phyloP scores from a whole-genome alignment of 148 eudicot genomes.

The Tetragonia tetragonoides region DNA sequence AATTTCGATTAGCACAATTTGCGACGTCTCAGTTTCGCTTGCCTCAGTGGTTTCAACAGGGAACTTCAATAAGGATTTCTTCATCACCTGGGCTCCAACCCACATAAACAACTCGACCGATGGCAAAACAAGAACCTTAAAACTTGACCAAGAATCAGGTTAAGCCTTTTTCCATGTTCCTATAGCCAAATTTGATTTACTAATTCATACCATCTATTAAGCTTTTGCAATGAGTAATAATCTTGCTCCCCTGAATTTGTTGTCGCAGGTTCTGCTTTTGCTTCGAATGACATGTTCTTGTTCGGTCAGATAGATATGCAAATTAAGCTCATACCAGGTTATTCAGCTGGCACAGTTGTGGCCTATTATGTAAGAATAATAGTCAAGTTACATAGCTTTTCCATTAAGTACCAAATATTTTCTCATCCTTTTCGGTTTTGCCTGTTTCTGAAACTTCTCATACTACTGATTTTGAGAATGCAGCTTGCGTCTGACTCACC shows the following conservation, averaged over 20 bases:
- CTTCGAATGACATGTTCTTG: slow-evolving; percentile 71
- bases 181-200: background rate
- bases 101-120: slow-evolving; percentile 79
- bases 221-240: background rate
- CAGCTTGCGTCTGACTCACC: slow-evolving; percentile 74
- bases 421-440: background rate
- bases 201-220: background rate
- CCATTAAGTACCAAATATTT: no score
- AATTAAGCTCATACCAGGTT: slow-evolving; percentile 66
- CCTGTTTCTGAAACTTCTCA: background rate
- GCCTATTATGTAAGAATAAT: slow-evolving; percentile 67
- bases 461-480: background rate
- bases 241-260: background rate
- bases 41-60: slow-evolving; percentile 74
- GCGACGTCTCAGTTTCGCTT: slow-evolving; percentile 22
- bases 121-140: slow-evolving; percentile 56
- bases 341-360: slow-evolving; percentile 86
- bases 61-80: slow-evolving; percentile 74
- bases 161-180: background rate
- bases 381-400: background rate
- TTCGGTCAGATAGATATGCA: slow-evolving; percentile 88
- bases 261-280: slow-evolving; percentile 62
- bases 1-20: slow-evolving; percentile 21
- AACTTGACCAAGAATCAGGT: slow-evolving; percentile 77
- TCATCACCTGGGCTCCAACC: slow-evolving; percentile 65